These are phyloP conservation scores for Cryphonectria nitschkei DNA, from an alignment of 2,329 filamentous ascomycete species.

Conservation along the genomic window DNA sequence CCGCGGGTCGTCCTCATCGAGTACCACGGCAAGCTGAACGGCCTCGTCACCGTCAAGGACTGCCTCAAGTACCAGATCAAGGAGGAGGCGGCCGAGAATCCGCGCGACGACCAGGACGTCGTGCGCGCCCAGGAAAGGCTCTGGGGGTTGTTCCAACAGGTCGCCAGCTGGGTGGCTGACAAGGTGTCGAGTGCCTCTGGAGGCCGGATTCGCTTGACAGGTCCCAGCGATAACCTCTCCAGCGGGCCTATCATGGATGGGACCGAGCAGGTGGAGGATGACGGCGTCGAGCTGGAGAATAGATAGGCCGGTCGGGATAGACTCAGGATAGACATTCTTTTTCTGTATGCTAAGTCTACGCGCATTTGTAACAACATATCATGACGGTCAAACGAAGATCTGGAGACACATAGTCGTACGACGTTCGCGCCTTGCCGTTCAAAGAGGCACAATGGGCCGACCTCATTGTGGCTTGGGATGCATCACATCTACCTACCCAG, in stretches of 20 bases:
- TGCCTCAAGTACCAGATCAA: constrained; percentile 98
- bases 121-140: constrained; percentile 65
- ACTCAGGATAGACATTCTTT: neutral
- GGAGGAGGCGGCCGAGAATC: constrained; percentile 82
- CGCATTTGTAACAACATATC: neutral
- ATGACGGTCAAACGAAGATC: neutral
- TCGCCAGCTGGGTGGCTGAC: constrained; percentile 62
- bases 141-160: constrained; percentile 60
- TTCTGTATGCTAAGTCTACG: no score
- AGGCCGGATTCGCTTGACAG: constrained; percentile 59
- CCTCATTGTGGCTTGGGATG: neutral
- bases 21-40: constrained; percentile 79
- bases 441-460: neutral
- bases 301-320: constrained; percentile 13
- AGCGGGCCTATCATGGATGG: constrained; percentile 52
- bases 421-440: neutral
- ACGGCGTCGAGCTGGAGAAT: constrained; percentile 30
- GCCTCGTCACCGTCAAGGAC: constrained; percentile 94
- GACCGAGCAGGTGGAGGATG: constrained; percentile 53
- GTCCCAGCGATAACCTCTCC: constrained; percentile 41
- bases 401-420: neutral
- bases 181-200: constrained; percentile 57
- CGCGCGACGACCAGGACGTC: constrained; percentile 60
- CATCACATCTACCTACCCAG: neutral
- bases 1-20: constrained; percentile 92